Conservation (phyloP, 495 filamentous ascomycete genomes). For the Tuber calosporum region DNA sequence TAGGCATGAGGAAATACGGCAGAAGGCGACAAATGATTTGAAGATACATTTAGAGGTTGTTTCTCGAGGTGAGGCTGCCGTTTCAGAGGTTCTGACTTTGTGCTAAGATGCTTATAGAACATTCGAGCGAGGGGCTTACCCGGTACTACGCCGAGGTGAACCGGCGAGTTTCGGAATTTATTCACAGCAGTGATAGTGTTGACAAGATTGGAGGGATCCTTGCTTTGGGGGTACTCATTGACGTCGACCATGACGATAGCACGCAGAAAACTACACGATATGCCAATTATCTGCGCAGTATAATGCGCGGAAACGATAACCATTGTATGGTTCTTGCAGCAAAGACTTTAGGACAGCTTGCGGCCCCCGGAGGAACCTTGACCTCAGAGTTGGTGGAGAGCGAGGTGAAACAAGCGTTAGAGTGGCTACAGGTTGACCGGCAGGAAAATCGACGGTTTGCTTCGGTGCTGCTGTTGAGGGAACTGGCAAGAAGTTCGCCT, state of each 20-base stretch:
- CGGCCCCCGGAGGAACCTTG: constrained; percentile 83
- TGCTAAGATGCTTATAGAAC: constrained; percentile 47
- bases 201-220: constrained; percentile 87
- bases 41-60: constrained; percentile 39
- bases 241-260: constrained; percentile 90
- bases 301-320: constrained; percentile 81
- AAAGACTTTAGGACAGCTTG: constrained; percentile 77
- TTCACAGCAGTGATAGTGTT: constrained; percentile 73
- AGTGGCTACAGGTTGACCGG: constrained; percentile 92
- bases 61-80: constrained; percentile 31
- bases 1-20: constrained; percentile 43
- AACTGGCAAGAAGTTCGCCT: constrained; percentile 82
- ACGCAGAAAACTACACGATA: constrained; percentile 92
- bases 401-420: constrained; percentile 86
- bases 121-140: constrained; percentile 56
- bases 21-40: constrained; percentile 42
- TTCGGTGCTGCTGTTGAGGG: constrained; percentile 80
- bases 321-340: constrained; percentile 81
- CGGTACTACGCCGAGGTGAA: constrained; percentile 61
- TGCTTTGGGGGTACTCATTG: constrained; percentile 84
- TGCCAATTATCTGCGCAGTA: constrained; percentile 76
- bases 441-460: constrained; percentile 86
- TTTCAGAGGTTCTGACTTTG: not conserved
- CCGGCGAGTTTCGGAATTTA: constrained; percentile 58
- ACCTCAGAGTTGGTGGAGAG: constrained; percentile 95